Percentiles rank a stretch among this genome's conserved stretches.
Evolutionary conservation across 192 early-diverging fungal species (phyloP).

Genomic region (Funneliformis geosporum): DNA sequence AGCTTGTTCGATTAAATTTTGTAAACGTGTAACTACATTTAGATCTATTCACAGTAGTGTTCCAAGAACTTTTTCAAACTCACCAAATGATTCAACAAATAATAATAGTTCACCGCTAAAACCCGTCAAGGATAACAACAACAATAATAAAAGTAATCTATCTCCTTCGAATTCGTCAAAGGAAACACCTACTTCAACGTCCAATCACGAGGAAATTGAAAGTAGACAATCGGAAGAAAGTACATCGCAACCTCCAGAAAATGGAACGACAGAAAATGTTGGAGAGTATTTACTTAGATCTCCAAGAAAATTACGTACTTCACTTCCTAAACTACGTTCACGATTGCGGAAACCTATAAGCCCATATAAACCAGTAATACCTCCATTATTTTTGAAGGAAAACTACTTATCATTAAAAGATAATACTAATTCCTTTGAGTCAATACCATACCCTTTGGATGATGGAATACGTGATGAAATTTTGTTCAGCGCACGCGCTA

Average conservation of each 20-base stretch:
- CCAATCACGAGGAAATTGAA: constrained; percentile 5
- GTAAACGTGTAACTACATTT: neutral
- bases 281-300: constrained; percentile 13
- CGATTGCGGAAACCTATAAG: neutral
- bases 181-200: neutral
- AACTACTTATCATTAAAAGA: constrained; percentile 27
- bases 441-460: constrained; percentile 20
- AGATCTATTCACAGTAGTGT: neutral
- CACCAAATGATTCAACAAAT: constrained; percentile 17
- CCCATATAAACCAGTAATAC: constrained; percentile 31
- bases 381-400: constrained; percentile 24
- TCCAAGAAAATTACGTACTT: constrained; percentile 13
- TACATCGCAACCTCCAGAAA: neutral
- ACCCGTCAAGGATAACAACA: constrained; percentile 20
- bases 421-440: constrained; percentile 22
- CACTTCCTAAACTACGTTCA: neutral
- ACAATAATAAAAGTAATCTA: constrained; percentile 6
- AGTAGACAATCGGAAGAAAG: constrained; percentile 6
- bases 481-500: constrained; percentile 32
- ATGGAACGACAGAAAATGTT: neutral
- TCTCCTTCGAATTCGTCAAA: neutral
- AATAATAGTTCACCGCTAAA: constrained; percentile 6
- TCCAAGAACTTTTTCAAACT: constrained; percentile 15
- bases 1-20: neutral
- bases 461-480: constrained; percentile 31